Evolutionary conservation across 768 basidiomycete genomes (phyloP).

Genomic region (Pholiota molesta): DNA sequence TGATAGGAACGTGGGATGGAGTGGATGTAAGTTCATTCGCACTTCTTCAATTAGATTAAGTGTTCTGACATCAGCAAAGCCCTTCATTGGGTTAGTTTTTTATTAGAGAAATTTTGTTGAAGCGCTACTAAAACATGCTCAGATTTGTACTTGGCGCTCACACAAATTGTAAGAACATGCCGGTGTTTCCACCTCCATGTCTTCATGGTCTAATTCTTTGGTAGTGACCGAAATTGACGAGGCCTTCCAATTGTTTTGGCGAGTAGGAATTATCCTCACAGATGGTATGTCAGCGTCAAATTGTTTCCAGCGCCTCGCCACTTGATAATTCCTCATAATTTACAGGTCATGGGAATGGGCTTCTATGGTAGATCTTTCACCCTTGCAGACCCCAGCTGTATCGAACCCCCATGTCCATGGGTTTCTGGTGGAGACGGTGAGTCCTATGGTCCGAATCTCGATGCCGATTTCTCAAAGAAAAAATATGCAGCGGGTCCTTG

Average conservation of each 20-base stretch:
- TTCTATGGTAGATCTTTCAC: constrained; percentile 32
- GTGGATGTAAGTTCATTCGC: constrained; percentile 11
- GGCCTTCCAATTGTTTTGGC: constrained; percentile 25
- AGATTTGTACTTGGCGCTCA: constrained; percentile 22
- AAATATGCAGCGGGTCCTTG: constrained; percentile 8
- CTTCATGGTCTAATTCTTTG: constrained; percentile 11
- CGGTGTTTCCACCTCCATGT: neutral
- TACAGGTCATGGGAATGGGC: constrained; percentile 14
- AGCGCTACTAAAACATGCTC: neutral
- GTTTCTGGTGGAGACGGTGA: constrained; percentile 18
- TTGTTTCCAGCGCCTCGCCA: neutral
- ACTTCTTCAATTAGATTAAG: neutral
- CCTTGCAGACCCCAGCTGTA: constrained; percentile 21
- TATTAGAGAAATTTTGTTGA: too few species aligned
- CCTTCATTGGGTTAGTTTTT: constrained; percentile 13
- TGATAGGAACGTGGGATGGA: constrained; percentile 26
- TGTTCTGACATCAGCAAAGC: constrained; percentile 1
- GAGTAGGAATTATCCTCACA: constrained; percentile 23
- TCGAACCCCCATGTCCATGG: constrained; percentile 22
- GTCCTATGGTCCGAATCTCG: neutral
- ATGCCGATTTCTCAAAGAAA: neutral
- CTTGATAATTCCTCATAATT: neutral
- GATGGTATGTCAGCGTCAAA: constrained; percentile 16
- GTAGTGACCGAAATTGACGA: constrained; percentile 28
- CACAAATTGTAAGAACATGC: constrained; percentile 15